phyloP scores from a whole-genome alignment of 2,329 filamentous ascomycete species.

The Claviceps purpurea region DNA sequence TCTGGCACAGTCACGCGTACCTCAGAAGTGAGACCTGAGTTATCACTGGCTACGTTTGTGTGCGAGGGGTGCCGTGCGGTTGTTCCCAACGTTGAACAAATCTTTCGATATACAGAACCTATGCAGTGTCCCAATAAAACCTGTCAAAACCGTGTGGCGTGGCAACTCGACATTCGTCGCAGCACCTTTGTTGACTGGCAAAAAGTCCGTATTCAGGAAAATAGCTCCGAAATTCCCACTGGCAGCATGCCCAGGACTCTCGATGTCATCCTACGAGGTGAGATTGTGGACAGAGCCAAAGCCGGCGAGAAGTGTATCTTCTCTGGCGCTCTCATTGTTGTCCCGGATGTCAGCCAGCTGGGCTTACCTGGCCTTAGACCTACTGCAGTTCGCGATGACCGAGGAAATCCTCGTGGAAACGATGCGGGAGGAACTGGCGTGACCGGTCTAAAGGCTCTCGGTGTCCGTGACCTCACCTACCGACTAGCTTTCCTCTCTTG shows the following conservation, averaged over 20 bases:
- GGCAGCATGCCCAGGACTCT: slow-evolving; percentile 98
- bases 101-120: slow-evolving; percentile 92
- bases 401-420: slow-evolving; percentile 55
- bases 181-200: slow-evolving; percentile 99
- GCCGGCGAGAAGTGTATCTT: slow-evolving; percentile 98
- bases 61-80: slow-evolving; percentile 80
- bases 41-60: slow-evolving; percentile 82
- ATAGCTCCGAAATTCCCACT: slow-evolving; percentile 94
- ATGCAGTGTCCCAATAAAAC: slow-evolving; percentile 83
- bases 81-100: slow-evolving; percentile 87
- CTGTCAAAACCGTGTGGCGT: slow-evolving; percentile 83
- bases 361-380: slow-evolving; percentile 75
- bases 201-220: slow-evolving; percentile 95
- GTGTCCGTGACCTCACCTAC: slow-evolving; percentile 91
- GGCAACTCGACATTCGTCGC: slow-evolving; percentile 91
- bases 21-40: slow-evolving; percentile 88
- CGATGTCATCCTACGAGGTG: slow-evolving; percentile 89
- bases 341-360: slow-evolving; percentile 91
- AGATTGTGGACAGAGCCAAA: slow-evolving; percentile 95
- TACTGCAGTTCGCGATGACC: slow-evolving; percentile 72
- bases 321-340: slow-evolving; percentile 88
- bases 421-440: slow-evolving; percentile 79
- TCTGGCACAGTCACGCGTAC: slow-evolving; percentile 95
- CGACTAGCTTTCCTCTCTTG: slow-evolving; percentile 92
- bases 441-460: slow-evolving; percentile 77